Evolutionary conservation across 805 yeast species (phyloP).

Genomic region (Candida wancherniae): DNA sequence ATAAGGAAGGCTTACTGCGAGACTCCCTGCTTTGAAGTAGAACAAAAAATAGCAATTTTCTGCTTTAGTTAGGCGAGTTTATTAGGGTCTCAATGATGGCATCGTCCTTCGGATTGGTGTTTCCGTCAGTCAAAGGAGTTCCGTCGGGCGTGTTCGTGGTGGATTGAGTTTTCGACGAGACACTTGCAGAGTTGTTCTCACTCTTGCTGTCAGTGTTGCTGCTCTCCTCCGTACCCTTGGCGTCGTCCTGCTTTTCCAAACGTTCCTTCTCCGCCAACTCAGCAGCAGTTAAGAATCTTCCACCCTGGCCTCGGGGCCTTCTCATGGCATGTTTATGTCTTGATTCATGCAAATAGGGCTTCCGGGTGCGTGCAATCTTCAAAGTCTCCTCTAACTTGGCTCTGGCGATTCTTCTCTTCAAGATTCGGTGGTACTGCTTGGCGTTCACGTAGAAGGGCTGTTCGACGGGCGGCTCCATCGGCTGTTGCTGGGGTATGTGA

Average conservation of each 20-base stretch:
- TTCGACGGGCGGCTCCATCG: constrained; percentile 38
- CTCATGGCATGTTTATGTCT: constrained; percentile 99
- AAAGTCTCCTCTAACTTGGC: constrained; percentile 88
- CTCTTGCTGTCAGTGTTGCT: constrained; percentile 3
- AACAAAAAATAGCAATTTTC: too few species aligned
- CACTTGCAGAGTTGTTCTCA: constrained; percentile 3
- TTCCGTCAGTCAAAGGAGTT: not conserved
- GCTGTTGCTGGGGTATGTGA: constrained; percentile 9
- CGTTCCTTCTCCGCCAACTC: constrained; percentile 44
- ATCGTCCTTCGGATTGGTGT: constrained; percentile 2
- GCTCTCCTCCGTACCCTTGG: constrained; percentile 16
- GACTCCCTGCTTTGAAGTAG: too few species aligned
- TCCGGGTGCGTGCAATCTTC: constrained; percentile 82
- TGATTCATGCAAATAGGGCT: constrained; percentile 93
- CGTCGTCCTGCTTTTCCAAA: constrained; percentile 33
- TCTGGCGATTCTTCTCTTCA: constrained; percentile 89
- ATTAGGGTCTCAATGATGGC: constrained; percentile 5
- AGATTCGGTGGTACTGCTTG: constrained; percentile 91
- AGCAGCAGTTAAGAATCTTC: constrained; percentile 92
- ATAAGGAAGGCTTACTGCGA: not conserved
- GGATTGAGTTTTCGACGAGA: constrained; percentile 1
- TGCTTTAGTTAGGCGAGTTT: constrained; percentile 4
- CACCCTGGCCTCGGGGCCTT: constrained; percentile 98
- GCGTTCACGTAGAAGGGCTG: constrained; percentile 98
- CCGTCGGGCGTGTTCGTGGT: constrained; percentile 2